Conservation (phyloP, 257 asterid genomes). For the Solanum lycopersicoides region DNA sequence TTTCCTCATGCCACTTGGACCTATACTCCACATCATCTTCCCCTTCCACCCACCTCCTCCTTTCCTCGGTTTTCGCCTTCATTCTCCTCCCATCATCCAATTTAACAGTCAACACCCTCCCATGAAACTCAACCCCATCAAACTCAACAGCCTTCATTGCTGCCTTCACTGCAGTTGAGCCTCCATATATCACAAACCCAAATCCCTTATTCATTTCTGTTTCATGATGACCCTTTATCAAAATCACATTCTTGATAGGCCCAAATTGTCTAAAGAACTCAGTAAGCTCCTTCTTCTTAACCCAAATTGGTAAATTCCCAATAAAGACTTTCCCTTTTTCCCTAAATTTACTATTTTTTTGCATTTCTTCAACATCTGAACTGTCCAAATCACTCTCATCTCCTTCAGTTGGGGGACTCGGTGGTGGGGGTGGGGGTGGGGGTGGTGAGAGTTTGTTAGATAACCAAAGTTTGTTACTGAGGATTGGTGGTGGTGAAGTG, state of each 20-base stretch:
- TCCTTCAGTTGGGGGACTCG: neutral
- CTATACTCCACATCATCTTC: conserved; percentile 33
- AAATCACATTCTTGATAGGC: conserved; percentile 65
- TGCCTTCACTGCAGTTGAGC: conserved; percentile 61
- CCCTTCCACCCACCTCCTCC: conserved; percentile 52
- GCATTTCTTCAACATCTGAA: conserved; percentile 9
- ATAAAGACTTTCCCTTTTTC: conserved; percentile 86
- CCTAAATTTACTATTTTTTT: conserved; percentile 30
- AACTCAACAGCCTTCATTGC: conserved; percentile 94
- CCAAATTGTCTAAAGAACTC: conserved; percentile 98
- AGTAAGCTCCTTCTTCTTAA: conserved; percentile 60
- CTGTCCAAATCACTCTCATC: conserved; percentile 15
- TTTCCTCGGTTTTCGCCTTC: conserved; percentile 33
- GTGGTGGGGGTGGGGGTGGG: conserved; percentile 33
- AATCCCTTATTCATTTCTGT: conserved; percentile 85
- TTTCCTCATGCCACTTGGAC: conserved; percentile 90
- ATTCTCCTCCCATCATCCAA: conserved; percentile 82
- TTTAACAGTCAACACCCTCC: conserved; percentile 78
- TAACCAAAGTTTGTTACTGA: conserved; percentile 66
- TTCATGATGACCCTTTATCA: conserved; percentile 76
- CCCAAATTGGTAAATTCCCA: conserved; percentile 86
- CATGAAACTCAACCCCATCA: conserved; percentile 95
- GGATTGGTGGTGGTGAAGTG: conserved; percentile 13
- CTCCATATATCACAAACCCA: conserved; percentile 82
- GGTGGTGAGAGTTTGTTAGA: conserved; percentile 73